A percentile compares a stretch with the other conserved stretches of the same genome.
phyloP scores from a whole-genome alignment of 805 yeast species.

The Clavispora santaluciae region DNA sequence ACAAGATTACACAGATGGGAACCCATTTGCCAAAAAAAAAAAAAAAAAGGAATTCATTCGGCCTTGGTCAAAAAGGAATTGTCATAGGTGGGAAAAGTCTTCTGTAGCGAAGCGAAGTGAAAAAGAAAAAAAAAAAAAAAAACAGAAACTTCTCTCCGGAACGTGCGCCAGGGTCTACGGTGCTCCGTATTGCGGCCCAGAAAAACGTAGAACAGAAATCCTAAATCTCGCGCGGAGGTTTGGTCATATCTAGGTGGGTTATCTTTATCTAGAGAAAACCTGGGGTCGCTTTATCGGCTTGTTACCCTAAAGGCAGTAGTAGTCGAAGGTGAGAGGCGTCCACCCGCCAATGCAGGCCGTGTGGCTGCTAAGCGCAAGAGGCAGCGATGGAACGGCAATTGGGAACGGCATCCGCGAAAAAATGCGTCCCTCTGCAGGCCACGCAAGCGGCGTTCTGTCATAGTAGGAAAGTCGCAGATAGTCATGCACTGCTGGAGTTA shows the following conservation, averaged over 20 bases:
- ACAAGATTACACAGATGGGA: too few relatives aligned
- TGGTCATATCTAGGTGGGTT: neutral
- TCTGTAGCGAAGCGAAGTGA: neutral
- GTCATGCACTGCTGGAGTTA: neutral
- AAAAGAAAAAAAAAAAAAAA: neutral
- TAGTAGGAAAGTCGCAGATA: neutral
- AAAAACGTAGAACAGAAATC: neutral
- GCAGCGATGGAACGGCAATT: slow-evolving; percentile 1
- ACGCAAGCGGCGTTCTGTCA: neutral
- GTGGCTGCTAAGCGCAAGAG: slow-evolving; percentile 1
- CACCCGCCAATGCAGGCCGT: neutral
- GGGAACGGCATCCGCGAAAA: neutral
- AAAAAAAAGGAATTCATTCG: neutral
- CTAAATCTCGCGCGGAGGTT: neutral
- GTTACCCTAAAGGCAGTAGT: neutral
- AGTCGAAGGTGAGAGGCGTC: neutral
- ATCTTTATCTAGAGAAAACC: neutral
- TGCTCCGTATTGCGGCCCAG: too few relatives aligned
- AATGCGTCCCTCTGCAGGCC: neutral
- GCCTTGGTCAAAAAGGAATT: too few relatives aligned
- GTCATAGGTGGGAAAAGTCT: too few relatives aligned
- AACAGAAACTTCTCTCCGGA: neutral
- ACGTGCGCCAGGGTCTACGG: neutral
- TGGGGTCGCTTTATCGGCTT: neutral
- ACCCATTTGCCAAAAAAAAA: too few relatives aligned